Evolutionary conservation across 2,329 filamentous ascomycete species (phyloP), one percentile per base, ranked within the genome.

Genomic region (Pseudogymnoascus sp.): DNA sequence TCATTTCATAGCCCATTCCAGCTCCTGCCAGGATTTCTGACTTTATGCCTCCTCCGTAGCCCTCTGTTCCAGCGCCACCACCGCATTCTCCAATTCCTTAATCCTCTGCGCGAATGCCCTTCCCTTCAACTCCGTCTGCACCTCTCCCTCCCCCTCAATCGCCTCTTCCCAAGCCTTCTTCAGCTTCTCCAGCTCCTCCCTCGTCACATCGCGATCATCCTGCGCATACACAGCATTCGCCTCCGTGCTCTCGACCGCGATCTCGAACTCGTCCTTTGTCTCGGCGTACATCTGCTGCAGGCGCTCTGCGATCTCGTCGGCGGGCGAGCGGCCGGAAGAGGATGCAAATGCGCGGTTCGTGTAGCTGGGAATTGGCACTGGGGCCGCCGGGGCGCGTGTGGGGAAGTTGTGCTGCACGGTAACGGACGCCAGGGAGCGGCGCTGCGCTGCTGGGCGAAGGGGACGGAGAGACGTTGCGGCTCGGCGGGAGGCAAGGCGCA

Each of bases 241-340:
- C 42, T 78, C 75, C 1, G 78, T 80, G 65, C 77, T 78, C 62
- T 80, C 78, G 0, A 75, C 74, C 3, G 78, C 78, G 65, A 81
- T 80, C 70, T 80, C 78, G 63, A 80, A 78, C 68, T 80, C 78
- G 67, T 80, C 78, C 64, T 75, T 75, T 3, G 78, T 77, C 0
- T 75, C 75, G 63, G 77, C 75, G 65, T 79, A 78, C 56, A 76
- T 75, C 11, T 68, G 60, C 62, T 64, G 65, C 17, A 70, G 66
- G 59, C 69, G 62, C 46, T 71, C 69, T 21, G 69, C 65, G 5
- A 70, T 56, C n/a, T 62, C 62, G 50, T 71, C 70, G 17, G 67
- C 68, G 15, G 65, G 62, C 11, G 67, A 65, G 40, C 37, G 60
- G n/a, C 29, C 40, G 9, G 35, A 38, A 13, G 59, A 60, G 6